Evolutionary conservation across 1,284 basidiomycete species (phyloP), one percentile per base, ranked within the genome.

Genomic region (Xerocomus nothofagi): DNA sequence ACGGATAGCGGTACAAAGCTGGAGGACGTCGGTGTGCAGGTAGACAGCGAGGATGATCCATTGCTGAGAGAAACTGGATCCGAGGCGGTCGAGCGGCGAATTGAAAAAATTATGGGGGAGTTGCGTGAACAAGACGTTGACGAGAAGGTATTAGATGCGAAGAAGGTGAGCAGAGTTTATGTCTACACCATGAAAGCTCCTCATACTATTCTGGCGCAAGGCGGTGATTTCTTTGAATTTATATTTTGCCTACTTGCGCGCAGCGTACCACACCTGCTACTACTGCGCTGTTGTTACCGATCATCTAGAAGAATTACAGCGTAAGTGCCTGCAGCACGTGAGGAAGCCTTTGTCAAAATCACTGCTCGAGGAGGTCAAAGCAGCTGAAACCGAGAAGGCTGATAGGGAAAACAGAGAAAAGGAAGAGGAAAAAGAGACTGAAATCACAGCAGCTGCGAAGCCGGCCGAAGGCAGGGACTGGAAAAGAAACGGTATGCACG

Each of bases 281-380:
- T 98, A 98, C 74, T 98, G 94, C 76, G 86, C 90, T 61, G 86
- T 92, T 66, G 82, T 91, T 58, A 88, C 86, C 66, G 88, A 95
- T 72, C 93, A 93, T 75, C 73, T 88, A 69, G 95, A 98, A 73
- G 93, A 96, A 77, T 80, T 98, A 62, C 87, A 93, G 70, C 82
- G 92, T 65, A 92, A 93, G 73, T 97, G 94, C 76, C 78, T 96
- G 60, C 87, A 86, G 73, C 95, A 98, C 75, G 76, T 89, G 53
- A 82, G 94, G 69, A 88, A 84, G 69, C 80, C 85, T 40, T 65
- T 82, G 61, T 78, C 77, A 55, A 83, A 80, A 69, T 70, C 72
- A 56, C 66, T 76, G 57, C 70, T 78, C 57, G 80, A 84, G 54
- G 84, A 84, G 66, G 65, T 77, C 49, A 81, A 74, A 58, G 71